Evolutionary conservation across 1,139 yeast species (phyloP).

Genomic region (Kodamaea fungicola): DNA sequence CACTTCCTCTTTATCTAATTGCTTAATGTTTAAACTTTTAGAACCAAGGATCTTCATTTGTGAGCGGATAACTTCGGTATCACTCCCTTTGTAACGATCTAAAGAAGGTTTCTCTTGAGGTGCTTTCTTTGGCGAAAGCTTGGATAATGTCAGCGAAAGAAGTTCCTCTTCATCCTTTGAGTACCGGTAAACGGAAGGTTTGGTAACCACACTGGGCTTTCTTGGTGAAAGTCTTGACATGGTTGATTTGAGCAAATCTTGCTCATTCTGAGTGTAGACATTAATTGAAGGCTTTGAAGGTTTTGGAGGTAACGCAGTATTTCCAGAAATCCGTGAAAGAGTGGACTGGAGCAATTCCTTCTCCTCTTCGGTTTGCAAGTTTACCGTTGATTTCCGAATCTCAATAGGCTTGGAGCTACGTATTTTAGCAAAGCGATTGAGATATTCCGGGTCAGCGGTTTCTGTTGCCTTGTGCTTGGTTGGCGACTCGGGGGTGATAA

Average conservation of each 20-base stretch:
- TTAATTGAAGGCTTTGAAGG: constrained; percentile 16
- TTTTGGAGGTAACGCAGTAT: constrained; percentile 12
- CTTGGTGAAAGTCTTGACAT: constrained; percentile 13
- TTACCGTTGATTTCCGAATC: constrained; percentile 1
- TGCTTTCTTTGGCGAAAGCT: constrained; percentile 7
- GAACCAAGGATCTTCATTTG: constrained; percentile 21
- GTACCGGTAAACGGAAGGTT: constrained; percentile 14
- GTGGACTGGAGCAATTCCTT: constrained; percentile 13
- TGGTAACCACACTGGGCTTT: constrained; percentile 12
- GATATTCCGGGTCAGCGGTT: constrained; percentile 12
- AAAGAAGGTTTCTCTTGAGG: constrained; percentile 11
- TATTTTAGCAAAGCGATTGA: constrained; percentile 8
- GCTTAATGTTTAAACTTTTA: constrained; percentile 6
- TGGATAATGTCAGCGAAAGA: constrained; percentile 13
- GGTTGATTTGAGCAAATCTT: constrained; percentile 13
- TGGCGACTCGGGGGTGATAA: background rate
- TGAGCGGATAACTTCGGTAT: constrained; percentile 20
- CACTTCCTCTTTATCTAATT: constrained; percentile 10
- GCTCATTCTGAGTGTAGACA: constrained; percentile 11
- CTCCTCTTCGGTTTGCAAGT: constrained; percentile 8
- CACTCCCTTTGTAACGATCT: constrained; percentile 21
- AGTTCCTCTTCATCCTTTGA: constrained; percentile 12
- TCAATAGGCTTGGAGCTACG: constrained; percentile 7
- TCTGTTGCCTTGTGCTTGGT: constrained; percentile 2
- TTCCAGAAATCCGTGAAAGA: constrained; percentile 10